Base-by-base conservation (phyloP, 805 yeast species). In the Ogataea kodamae region DNA sequence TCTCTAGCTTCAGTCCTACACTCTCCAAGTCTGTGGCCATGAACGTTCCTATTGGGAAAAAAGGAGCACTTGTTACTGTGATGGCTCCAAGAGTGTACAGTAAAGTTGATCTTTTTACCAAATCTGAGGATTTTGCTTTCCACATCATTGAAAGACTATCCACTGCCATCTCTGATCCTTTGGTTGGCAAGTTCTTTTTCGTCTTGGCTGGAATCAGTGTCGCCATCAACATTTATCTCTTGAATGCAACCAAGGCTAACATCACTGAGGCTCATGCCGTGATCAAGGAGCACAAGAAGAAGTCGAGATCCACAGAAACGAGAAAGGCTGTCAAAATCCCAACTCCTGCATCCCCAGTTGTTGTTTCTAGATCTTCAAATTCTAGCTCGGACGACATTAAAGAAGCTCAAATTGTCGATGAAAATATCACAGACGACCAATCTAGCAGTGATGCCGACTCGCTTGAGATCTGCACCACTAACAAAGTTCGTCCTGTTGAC, bases 161-260 rank as follows among this genome's bases (percentile, higher is more conserved):
- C 40, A 55, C 54, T 37, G 84, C 89, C 12, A 81, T 89, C 36
- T 75, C 82, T 49, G 96, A 89, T 58, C 82, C 80, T 35, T 65
- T 86, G 42, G 73, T 88, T 46, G 78, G 92, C 42, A 89, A 89
- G 56, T 74, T 79, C 43, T 67, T 88, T 33, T 72, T 89, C 27
- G 68, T 83, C 42, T 78, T 77, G 8, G 76, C 89, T 40, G 78
- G 82, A 16, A 64, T 85, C 44, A 83, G 95, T 45, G 73, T 86
- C 35, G 78, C 82, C 5, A 78, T 85, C 44, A 92, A 92, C 57
- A 77, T 83, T 31, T 90, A 89, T 59, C 70, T 92, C 46, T 72
- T 90, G 57, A 86, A 87, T 51, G 92, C 86, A 37, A 82, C 95
- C n/a, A 74, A 84, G 57, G 68, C 71, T 34, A 84, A 81, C 48